phyloP scores from a whole-genome alignment of 176 grass and related monocot species.

The Phragmites australis region DNA sequence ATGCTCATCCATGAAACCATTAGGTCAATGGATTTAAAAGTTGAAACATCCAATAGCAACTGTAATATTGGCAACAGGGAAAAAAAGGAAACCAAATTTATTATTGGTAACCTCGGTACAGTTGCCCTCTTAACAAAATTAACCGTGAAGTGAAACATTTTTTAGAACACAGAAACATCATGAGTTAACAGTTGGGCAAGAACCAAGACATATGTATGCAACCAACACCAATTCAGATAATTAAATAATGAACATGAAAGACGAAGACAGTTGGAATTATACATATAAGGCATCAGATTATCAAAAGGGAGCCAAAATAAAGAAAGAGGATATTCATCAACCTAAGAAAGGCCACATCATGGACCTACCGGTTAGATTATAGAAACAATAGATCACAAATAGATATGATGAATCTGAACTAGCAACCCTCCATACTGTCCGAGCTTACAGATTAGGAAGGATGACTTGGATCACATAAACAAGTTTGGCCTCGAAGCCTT shows the following conservation, averaged over 20 bases:
- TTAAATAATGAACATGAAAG: not conserved
- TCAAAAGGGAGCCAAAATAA: not conserved
- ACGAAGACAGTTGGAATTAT: not conserved
- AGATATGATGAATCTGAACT: constrained; percentile 26
- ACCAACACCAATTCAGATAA: not conserved
- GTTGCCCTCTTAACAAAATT: too few relatives aligned
- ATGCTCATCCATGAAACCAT: constrained; percentile 33
- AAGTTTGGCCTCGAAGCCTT: constrained; percentile 79
- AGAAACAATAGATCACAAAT: constrained; percentile 7
- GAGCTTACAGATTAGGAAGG: constrained; percentile 8
- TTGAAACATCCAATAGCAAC: constrained; percentile 26
- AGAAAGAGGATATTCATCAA: not conserved
- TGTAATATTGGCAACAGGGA: constrained; percentile 49
- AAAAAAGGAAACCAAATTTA: constrained; percentile 60
- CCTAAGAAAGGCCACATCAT: constrained; percentile 6
- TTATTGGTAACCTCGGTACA: constrained; percentile 56
- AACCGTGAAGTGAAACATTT: not conserved
- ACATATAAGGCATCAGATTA: not conserved
- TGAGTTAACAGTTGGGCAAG: not conserved
- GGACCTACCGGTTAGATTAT: constrained; percentile 14
- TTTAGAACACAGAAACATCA: not conserved
- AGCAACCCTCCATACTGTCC: constrained; percentile 1
- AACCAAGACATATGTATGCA: not conserved
- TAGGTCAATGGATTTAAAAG: not conserved
- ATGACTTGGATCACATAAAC: constrained; percentile 53